Percentiles rank a stretch among this genome's conserved stretches.
Evolutionary conservation across 116 monocot species (phyloP).

Genomic region (Phalaenopsis hybrid): DNA sequence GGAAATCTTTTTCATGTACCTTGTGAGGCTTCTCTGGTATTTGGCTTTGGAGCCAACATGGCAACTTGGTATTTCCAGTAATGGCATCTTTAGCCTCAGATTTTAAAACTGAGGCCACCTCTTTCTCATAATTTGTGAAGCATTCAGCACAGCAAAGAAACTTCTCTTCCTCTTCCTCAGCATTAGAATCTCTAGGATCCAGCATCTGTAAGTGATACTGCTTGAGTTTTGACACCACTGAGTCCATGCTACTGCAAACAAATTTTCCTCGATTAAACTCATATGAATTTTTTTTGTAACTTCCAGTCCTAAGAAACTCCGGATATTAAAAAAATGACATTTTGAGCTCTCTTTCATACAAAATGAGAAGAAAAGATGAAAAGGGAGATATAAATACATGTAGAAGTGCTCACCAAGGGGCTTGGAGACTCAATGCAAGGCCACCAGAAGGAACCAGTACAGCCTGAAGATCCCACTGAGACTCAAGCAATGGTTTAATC

Average conservation of each 20-base stretch:
- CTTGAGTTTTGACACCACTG: slow-evolving; percentile 26
- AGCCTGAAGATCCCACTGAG: slow-evolving; percentile 74
- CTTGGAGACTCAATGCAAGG: slow-evolving; percentile 63
- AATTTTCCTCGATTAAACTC: not conserved
- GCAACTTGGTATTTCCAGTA: slow-evolving; percentile 29
- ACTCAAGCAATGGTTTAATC: slow-evolving; percentile 60
- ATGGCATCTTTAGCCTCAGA: slow-evolving; percentile 15
- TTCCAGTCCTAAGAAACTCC: too few species aligned
- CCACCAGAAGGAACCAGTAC: slow-evolving; percentile 83
- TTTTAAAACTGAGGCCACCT: slow-evolving; percentile 29
- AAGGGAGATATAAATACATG: not conserved
- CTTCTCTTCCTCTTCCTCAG: slow-evolving; percentile 46
- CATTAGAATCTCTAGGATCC: slow-evolving; percentile 15
- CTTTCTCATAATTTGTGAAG: slow-evolving; percentile 59
- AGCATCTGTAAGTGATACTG: slow-evolving; percentile 33
- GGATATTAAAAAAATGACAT: too few species aligned
- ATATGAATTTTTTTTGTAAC: too few species aligned
- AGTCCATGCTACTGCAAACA: slow-evolving; percentile 36
- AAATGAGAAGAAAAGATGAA: not conserved
- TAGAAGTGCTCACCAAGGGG: slow-evolving; percentile 33
- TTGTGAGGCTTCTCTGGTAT: slow-evolving; percentile 30
- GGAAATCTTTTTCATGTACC: slow-evolving; percentile 24
- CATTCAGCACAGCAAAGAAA: slow-evolving; percentile 66
- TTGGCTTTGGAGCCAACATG: slow-evolving; percentile 58
- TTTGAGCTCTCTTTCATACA: not conserved